Base-by-base conservation (phyloP, 1,284 basidiomycete species). In the Naganishia liquefaciens region DNA sequence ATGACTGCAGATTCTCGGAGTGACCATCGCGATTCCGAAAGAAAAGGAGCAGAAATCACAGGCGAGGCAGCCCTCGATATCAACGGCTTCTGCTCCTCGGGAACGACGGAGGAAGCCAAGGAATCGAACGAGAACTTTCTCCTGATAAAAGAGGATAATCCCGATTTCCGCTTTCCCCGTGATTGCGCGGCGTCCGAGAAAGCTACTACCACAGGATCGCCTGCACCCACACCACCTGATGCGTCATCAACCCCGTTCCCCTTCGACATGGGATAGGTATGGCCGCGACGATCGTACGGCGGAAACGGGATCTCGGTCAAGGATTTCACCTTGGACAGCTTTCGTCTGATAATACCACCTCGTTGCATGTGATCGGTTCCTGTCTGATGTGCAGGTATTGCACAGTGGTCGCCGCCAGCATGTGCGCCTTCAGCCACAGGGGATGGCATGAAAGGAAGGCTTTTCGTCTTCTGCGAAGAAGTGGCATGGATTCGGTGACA, bases 261-360 rank as follows among this genome's bases (percentile, higher is more conserved):
- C 28, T 57, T 42, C 3, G 40, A 46, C 33, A 28, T 28, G 42
- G 42, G 54, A 43, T 15, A n/a, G 27, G 40, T 28, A 33, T 43
- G 25, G 10, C 44, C 43, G 7, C 42, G 28, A 33, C 42, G 17
- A 5, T 39, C 42, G 9, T 23, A 46, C 9, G 4, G 42, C 11
- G 28, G 43, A n/a, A 46, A 27, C 23, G 27, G 57, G 30, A 60
- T 27, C 15, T 60, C 57, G 0, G 46, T 49, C 33, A 60, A 23
- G n/a, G 57, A 60, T 19, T 23, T 60, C 46, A 60, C 57, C 39
- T 50, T 60, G 15, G 57, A 60, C 5, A 60, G 25, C 33, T 33
- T 60, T n/a, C 57, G 57, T 25, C 21, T 21, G 15, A 60, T 33
- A 19, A n/a, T 46, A 25, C 23, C 25, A n/a, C n/a, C 33, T 19